These are phyloP conservation scores for Evernia prunastri DNA, from an alignment of 495 filamentous ascomycete species.

Conservation along the genomic window DNA sequence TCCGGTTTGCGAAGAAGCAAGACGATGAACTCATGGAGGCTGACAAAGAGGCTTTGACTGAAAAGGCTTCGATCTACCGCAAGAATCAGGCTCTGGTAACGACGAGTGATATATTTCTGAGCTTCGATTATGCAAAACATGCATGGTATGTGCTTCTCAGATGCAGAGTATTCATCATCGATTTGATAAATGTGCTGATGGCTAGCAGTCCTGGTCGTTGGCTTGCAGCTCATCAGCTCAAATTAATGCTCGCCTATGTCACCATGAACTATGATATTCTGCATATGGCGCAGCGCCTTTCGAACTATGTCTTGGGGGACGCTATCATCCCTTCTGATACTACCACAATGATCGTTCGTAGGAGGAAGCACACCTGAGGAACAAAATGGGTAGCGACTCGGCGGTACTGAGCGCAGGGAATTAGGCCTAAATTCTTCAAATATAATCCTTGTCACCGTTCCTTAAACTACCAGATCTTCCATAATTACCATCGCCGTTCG, in stretches of 20 bases:
- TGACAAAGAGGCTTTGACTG: constrained; percentile 1
- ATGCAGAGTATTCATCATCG: background rate
- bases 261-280: constrained; percentile 20
- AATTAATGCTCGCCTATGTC: constrained; percentile 19
- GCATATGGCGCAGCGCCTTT: background rate
- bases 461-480: too few species aligned
- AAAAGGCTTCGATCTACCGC: background rate
- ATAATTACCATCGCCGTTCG: too few species aligned
- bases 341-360: constrained; percentile 2
- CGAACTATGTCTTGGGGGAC: constrained; percentile 1
- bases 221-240: constrained; percentile 14
- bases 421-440: too few species aligned
- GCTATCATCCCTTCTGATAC: background rate
- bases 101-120: constrained; percentile 21
- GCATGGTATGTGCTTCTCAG: constrained; percentile 20
- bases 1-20: too few species aligned
- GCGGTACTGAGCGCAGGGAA: too few species aligned
- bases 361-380: background rate
- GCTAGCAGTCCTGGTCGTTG: constrained; percentile 15
- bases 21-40: background rate
- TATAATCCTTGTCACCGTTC: too few species aligned
- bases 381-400: too few species aligned
- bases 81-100: constrained; percentile 5
- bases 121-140: constrained; percentile 23
- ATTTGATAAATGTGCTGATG: background rate